Conservation (phyloP, 305 asterid genomes). For the Petunia hybrid region DNA sequence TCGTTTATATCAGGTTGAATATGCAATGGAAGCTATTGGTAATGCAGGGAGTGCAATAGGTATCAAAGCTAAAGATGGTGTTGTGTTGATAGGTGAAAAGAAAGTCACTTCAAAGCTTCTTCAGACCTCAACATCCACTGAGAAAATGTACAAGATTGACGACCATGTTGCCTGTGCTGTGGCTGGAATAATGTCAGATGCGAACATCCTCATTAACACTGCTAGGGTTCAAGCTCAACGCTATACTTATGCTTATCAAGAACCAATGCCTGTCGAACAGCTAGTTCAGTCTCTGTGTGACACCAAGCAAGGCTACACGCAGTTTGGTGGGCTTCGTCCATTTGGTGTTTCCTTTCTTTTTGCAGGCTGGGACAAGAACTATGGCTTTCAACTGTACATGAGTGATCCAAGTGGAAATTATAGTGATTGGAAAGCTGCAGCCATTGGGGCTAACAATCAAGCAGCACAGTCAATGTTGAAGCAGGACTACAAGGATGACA, state of each 20-base stretch:
- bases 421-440: constrained; percentile 57
- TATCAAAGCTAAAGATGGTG: constrained; percentile 39
- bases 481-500: constrained; percentile 55
- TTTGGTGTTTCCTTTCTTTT: constrained; percentile 54
- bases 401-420: constrained; percentile 55
- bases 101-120: constrained; percentile 44
- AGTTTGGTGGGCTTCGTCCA: constrained; percentile 57
- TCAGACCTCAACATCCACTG: constrained; percentile 36
- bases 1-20: constrained; percentile 38
- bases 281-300: constrained; percentile 54
- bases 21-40: constrained; percentile 41
- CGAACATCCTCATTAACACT: constrained; percentile 52
- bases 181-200: constrained; percentile 58
- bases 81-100: constrained; percentile 41
- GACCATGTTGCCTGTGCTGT: constrained; percentile 56
- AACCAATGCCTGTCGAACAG: constrained; percentile 55
- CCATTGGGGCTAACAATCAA: constrained; percentile 52
- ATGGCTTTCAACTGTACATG: constrained; percentile 53
- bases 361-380: constrained; percentile 54
- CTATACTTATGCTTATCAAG: constrained; percentile 47
- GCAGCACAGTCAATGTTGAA: constrained; percentile 52
- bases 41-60: constrained; percentile 40
- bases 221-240: constrained; percentile 58
- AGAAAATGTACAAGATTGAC: constrained; percentile 44
- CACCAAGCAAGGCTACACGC: constrained; percentile 57